phyloP scores from a whole-genome alignment of 2,329 filamentous ascomycete genomes.

The Penicillium sp. region DNA sequence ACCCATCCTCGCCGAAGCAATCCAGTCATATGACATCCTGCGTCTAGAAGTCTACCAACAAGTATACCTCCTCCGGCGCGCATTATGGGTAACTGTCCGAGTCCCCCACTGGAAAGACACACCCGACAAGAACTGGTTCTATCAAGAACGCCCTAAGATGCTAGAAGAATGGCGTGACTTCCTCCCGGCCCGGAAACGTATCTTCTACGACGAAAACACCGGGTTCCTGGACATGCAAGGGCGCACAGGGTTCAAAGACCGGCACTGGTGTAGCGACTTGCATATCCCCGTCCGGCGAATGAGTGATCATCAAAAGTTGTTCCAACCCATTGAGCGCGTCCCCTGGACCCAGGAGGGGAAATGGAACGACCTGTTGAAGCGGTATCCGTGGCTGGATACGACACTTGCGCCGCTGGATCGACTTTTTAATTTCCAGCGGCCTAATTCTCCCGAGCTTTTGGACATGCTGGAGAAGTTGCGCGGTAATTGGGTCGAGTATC shows the following conservation, averaged over 20 bases:
- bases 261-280: constrained; percentile 3
- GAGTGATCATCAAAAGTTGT: constrained; percentile 8
- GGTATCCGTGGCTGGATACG: constrained; percentile 10
- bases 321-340: constrained; percentile 5
- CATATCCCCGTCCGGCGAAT: constrained; percentile 10
- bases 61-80: constrained; percentile 21
- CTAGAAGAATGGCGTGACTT: constrained; percentile 52
- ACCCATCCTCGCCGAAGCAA: constrained; percentile 28
- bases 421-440: constrained; percentile 15
- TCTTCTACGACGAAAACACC: constrained; percentile 37
- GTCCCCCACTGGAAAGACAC: constrained; percentile 12
- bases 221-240: constrained; percentile 44
- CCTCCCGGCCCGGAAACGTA: constrained; percentile 34
- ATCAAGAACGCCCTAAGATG: constrained; percentile 41
- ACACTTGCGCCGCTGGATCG: constrained; percentile 9
- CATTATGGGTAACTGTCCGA: constrained; percentile 4
- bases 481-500: constrained; percentile 7
- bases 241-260: constrained; percentile 17
- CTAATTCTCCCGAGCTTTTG: not conserved
- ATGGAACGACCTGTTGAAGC: constrained; percentile 11
- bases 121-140: constrained; percentile 29
- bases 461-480: constrained; percentile 16
- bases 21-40: constrained; percentile 34
- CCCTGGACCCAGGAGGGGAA: constrained; percentile 5
- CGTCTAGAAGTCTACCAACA: constrained; percentile 33